Percentiles rank a stretch among this genome's conserved stretches.
Evolutionary conservation across 768 basidiomycete species (phyloP).

Genomic region (Boletus edulis): DNA sequence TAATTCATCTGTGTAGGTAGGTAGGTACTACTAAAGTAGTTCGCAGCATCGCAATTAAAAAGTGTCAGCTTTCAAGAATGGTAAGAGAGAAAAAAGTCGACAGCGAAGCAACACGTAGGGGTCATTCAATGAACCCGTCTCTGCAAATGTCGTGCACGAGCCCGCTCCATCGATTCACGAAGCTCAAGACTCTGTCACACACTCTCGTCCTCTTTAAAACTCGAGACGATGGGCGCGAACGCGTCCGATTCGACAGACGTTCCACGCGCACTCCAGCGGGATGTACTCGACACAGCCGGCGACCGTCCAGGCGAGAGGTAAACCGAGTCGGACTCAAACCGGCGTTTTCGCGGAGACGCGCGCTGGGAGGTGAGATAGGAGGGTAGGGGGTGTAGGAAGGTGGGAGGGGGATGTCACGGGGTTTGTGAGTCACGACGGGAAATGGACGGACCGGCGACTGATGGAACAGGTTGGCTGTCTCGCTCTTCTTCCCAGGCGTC

Average conservation of each 20-base stretch:
- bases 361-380: constrained; percentile 25
- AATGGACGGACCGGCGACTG: constrained; percentile 11
- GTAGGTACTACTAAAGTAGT: not conserved
- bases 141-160: constrained; percentile 41
- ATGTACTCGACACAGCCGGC: constrained; percentile 12
- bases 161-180: constrained; percentile 68
- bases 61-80: not conserved
- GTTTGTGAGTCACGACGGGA: constrained; percentile 28
- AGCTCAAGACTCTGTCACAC: constrained; percentile 65
- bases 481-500: constrained; percentile 74
- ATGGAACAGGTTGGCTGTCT: not conserved
- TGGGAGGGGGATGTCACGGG: constrained; percentile 26
- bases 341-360: constrained; percentile 34
- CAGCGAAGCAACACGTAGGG: not conserved
- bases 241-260: constrained; percentile 35
- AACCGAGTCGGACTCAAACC: constrained; percentile 29
- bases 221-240: constrained; percentile 19
- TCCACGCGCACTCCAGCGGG: not conserved
- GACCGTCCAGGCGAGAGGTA: constrained; percentile 25
- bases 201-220: constrained; percentile 44
- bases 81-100: too few relatives aligned
- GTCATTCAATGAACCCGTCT: constrained; percentile 17
- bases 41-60: not conserved
- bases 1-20: not conserved
- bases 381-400: constrained; percentile 30